Evolutionary conservation across 805 yeast species (phyloP), one percentile per base, ranked within the genome.

Genomic region (Pichia ethanolica): DNA sequence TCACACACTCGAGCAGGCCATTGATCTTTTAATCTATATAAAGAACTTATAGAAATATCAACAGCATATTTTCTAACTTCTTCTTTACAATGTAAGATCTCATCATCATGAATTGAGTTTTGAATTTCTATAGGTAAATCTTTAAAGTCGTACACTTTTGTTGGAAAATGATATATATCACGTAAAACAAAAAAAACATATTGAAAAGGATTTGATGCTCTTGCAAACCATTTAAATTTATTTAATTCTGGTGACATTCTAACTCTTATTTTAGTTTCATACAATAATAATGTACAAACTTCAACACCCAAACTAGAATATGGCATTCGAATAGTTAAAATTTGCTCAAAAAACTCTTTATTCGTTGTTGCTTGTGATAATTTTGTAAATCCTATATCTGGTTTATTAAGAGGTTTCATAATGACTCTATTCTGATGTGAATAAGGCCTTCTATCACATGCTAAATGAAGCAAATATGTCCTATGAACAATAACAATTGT

Each of bases 401-500:
- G 27, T 5, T 45, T 35, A 42, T 51, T 45, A 5, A 25, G 13
- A 8, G 54, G 53, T 35, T 44, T 39, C 11, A 51, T 27, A 33
- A 54, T 40, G 14, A 47, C 50, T 27, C 46, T 49, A 45, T 51
- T 51, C 39, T 49, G 46, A 42, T 51, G 53, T 5, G 48, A 38
- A 42, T 51, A 42, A 7, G 52, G 45, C 26, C 39, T 35, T 28
- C 48, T 41, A 32, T 43, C 44, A 28, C 53, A 53, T 13, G 50
- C 50, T 35, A 49, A 37, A 41, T 47, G 53, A 11, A 51, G 36
- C 14, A 52, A 35, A 46, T 46, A 51, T 1, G 48, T 43, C 27
- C 55, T 45, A 40, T 54, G 55, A 0, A 86, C 95, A 35, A 88
- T 72, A 42, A 90, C 71, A 35, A 83, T 79, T 55, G 86, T 82